Conservation (phyloP, 441 rosid genomes). For the Pelargonium fulgidum region DNA sequence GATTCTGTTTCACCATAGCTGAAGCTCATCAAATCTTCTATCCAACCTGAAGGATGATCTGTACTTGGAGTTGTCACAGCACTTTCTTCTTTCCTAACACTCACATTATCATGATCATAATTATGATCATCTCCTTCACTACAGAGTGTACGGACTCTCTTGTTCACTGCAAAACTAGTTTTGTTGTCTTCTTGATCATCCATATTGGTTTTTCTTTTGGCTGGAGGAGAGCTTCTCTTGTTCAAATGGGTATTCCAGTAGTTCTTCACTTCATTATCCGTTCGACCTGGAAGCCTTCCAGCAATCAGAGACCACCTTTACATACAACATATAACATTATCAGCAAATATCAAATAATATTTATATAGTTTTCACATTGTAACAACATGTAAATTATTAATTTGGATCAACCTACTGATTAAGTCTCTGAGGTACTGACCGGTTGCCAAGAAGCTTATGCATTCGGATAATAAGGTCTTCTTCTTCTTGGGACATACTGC, state of each 20-base stretch:
- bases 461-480: conserved; percentile 64
- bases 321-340: neutral
- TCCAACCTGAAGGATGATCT: neutral
- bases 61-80: neutral
- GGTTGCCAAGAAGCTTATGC: conserved; percentile 63
- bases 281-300: conserved; percentile 59
- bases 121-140: no score
- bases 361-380: neutral
- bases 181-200: conserved; percentile 1
- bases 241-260: conserved; percentile 65
- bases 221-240: conserved; percentile 33
- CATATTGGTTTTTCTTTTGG: conserved; percentile 31
- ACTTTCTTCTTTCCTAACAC: conserved; percentile 5
- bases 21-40: conserved; percentile 2
- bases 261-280: conserved; percentile 66
- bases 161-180: neutral
- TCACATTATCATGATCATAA: no score
- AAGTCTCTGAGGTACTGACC: conserved; percentile 24
- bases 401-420: neutral
- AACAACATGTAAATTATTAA: neutral
- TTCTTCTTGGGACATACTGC: conserved; percentile 58
- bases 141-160: neutral
- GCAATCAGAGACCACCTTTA: conserved; percentile 57
- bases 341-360: neutral
- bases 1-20: neutral